Base-by-base conservation (phyloP, 2,329 filamentous ascomycete genomes). In the Pseudopithomyces maydicus region DNA sequence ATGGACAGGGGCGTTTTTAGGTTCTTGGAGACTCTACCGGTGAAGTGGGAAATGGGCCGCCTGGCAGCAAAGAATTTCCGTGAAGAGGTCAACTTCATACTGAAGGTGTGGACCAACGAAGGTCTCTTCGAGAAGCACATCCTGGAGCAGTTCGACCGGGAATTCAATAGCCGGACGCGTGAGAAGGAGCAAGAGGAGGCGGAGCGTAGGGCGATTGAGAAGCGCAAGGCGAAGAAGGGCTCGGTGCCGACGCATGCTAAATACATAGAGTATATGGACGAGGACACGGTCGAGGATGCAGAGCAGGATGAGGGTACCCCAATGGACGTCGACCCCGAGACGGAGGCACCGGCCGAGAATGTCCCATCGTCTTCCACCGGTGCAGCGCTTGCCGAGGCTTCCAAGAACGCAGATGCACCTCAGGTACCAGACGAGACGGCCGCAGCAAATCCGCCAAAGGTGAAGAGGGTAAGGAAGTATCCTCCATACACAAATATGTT, bases 31-130 rank as follows among this genome's bases (percentile, higher is more conserved):
- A 79, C 84, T 54, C 83, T 96, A 57, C 87, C 92, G 7, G 88
- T 89, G 65, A 87, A 85, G 52, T 78, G 90, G 20, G 82, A 83
- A 43, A 96, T 92, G 92, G 93, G 93, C 10, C 86, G 90, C 1
- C 79, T 97, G 59, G 88, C 90, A 19, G 88, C 90, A 19, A 88
- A 88, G 3, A 91, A 95, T 60, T 78, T 69, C 55, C 60, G 70
- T 32, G 63, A 71, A 3, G 66, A 71, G 26, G 64, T 78, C 12
- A 73, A 74, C 46, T 59, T 59, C 19, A 63, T 77, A 14, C 60
- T 77, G 11, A 64, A 66, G 2, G 61, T 73, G 6, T 78, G 75
- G 75, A 66, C 69, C 32, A 63, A 68, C 2, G 70, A 72, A 47
- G 63, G 64, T 15, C 41, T 74, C 20, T 76, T 77, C 48, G 41